Evolutionary conservation across 2,329 filamentous ascomycete genomes (phyloP).

Genomic region (Xylariales sp.): DNA sequence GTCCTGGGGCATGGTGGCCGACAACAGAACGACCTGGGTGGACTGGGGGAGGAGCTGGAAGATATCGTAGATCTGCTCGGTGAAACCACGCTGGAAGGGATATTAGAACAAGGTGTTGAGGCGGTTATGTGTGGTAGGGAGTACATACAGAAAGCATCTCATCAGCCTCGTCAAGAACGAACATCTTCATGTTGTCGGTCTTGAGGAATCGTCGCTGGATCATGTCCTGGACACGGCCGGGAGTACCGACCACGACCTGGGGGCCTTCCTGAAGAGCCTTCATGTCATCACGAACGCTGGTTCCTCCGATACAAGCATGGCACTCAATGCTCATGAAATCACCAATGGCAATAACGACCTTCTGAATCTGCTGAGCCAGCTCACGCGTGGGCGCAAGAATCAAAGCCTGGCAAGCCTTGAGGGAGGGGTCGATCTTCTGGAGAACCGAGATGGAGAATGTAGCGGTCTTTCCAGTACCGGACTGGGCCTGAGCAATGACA

Average conservation of each 20-base stretch:
- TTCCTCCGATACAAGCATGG: constrained; percentile 98
- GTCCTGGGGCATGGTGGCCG: constrained; percentile 98
- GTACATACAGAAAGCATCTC: constrained; percentile 87
- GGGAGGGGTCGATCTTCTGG: constrained; percentile 92
- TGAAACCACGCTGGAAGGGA: constrained; percentile 79
- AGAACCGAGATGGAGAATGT: constrained; percentile 99
- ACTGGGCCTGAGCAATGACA: constrained; percentile 99
- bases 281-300: constrained; percentile 97
- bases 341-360: constrained; percentile 96
- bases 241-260: constrained; percentile 96
- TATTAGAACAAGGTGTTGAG: background rate
- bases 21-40: constrained; percentile 96
- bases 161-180: constrained; percentile 98
- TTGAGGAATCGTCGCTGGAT: constrained; percentile 96
- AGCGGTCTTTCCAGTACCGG: constrained; percentile 98
- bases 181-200: constrained; percentile 99
- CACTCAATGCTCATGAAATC: constrained; percentile 99
- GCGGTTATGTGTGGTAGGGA: background rate
- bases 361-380: constrained; percentile 98
- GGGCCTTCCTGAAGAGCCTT: constrained; percentile 93
- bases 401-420: constrained; percentile 97
- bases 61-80: constrained; percentile 99
- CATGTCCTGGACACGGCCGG: constrained; percentile 99
- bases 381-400: constrained; percentile 98
- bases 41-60: constrained; percentile 98